A percentile compares a stretch with the other conserved stretches of the same genome.
Evolutionary conservation across 2,329 filamentous ascomycete species (phyloP).

Genomic region (Leptographium wingfieldii): DNA sequence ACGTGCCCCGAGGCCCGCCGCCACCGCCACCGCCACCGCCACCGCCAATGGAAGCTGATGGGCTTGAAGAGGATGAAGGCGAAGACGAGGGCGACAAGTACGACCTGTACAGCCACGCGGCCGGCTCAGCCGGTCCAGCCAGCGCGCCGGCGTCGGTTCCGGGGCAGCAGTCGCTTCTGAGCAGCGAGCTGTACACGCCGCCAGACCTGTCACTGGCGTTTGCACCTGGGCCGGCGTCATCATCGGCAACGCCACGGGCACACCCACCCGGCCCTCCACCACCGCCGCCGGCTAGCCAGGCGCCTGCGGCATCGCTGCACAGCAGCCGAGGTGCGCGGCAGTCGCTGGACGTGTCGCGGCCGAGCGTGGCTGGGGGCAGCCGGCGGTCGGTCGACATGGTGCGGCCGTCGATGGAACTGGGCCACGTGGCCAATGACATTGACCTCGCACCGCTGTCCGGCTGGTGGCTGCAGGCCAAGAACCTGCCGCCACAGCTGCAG

Average conservation of each 20-base stretch:
- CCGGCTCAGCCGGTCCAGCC: constrained; percentile 14
- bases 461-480: constrained; percentile 81
- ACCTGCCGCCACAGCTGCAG: constrained; percentile 70
- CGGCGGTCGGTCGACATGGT: constrained; percentile 61
- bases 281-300: constrained; percentile 29
- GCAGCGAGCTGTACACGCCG: constrained; percentile 32
- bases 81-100: constrained; percentile 34
- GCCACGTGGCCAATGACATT: constrained; percentile 78
- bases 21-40: constrained; percentile 48
- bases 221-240: not conserved
- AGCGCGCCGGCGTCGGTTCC: constrained; percentile 16
- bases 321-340: constrained; percentile 32
- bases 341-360: constrained; percentile 52
- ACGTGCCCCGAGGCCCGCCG: constrained; percentile 57
- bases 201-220: constrained; percentile 20
- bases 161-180: constrained; percentile 28
- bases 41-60: constrained; percentile 29
- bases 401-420: constrained; percentile 63
- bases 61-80: constrained; percentile 38
- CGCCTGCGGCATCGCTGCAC: constrained; percentile 3
- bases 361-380: constrained; percentile 19
- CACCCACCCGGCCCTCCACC: constrained; percentile 10
- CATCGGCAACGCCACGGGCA: not conserved
- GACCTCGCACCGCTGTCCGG: constrained; percentile 61
- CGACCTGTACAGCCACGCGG: constrained; percentile 49